Conservation (phyloP, 441 rosid species). For the Pelargonium citronellum region DNA sequence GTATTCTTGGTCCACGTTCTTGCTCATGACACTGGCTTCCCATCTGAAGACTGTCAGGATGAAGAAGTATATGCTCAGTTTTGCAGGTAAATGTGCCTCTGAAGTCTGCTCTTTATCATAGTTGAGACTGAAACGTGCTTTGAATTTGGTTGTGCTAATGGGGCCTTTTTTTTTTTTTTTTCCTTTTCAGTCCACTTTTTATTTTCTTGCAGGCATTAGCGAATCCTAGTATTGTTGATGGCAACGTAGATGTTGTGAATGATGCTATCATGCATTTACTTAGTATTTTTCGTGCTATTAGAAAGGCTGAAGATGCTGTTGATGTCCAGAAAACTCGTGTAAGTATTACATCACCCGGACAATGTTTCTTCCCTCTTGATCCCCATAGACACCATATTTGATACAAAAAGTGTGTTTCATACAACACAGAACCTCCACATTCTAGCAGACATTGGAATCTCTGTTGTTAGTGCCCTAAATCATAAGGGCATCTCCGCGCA, state of each 20-base stretch:
- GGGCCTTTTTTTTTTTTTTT: conserved; percentile 19
- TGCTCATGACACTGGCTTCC: conserved; percentile 67
- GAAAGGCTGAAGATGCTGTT: conserved; percentile 80
- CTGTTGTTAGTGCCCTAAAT: conserved; percentile 44
- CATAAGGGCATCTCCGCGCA: conserved; percentile 31
- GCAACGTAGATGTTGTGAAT: conserved; percentile 36
- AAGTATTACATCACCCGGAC: conserved; percentile 24
- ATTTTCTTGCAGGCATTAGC: conserved; percentile 45
- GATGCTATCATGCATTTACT: conserved; percentile 45
- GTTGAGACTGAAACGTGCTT: background rate
- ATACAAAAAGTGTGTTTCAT: conserved; percentile 18
- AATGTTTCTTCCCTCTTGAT: background rate
- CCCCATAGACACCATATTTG: conserved; percentile 6
- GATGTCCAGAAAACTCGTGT: conserved; percentile 66
- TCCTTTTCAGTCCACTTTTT: conserved; percentile 79
- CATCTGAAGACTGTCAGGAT: conserved; percentile 60
- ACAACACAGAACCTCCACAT: conserved; percentile 66
- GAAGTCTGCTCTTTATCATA: conserved; percentile 10
- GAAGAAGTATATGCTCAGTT: conserved; percentile 59
- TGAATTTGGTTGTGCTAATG: conserved; percentile 14
- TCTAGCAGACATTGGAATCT: conserved; percentile 70
- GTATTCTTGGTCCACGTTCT: conserved; percentile 81
- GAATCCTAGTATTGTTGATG: conserved; percentile 35
- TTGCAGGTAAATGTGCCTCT: conserved; percentile 45
- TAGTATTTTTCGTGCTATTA: conserved; percentile 67